A percentile compares a stretch with the other conserved stretches of the same genome.
These are phyloP conservation scores for Biancaea sappan DNA, from an alignment of 306 rosid genomes.

Conservation along the genomic window DNA sequence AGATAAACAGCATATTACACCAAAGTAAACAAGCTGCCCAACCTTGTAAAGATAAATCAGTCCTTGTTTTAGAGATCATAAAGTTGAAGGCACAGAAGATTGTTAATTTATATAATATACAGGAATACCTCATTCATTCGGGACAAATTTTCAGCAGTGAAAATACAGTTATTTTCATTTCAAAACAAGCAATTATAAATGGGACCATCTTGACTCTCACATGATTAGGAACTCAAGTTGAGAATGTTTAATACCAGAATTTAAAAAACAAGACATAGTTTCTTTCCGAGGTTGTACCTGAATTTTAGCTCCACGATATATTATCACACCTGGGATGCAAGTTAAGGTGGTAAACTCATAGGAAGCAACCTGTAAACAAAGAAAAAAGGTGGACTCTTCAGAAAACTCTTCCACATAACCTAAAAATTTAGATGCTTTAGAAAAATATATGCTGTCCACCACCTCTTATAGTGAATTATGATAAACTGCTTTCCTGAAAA, in stretches of 20 bases:
- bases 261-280: neutral
- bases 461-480: constrained; percentile 3
- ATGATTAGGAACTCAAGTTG: neutral
- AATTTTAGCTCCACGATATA: constrained; percentile 91
- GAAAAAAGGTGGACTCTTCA: constrained; percentile 34
- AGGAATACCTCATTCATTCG: neutral
- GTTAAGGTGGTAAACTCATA: constrained; percentile 97
- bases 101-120: neutral
- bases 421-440: constrained; percentile 17
- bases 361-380: constrained; percentile 82
- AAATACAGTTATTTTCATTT: constrained; percentile 9
- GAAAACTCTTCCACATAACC: constrained; percentile 23
- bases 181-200: neutral
- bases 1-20: too few relatives aligned
- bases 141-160: neutral
- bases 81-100: constrained; percentile 5
- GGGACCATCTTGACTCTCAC: neutral
- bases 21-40: too few relatives aligned
- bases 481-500: neutral
- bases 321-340: constrained; percentile 98
- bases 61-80: too few relatives aligned
- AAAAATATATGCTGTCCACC: constrained; percentile 3
- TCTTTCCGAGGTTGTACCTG: constrained; percentile 58
- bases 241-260: neutral
- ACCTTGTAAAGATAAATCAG: too few relatives aligned